Evolutionary conservation across 2,329 filamentous ascomycete genomes (phyloP).

Genomic region (Arachnomyces sp.): DNA sequence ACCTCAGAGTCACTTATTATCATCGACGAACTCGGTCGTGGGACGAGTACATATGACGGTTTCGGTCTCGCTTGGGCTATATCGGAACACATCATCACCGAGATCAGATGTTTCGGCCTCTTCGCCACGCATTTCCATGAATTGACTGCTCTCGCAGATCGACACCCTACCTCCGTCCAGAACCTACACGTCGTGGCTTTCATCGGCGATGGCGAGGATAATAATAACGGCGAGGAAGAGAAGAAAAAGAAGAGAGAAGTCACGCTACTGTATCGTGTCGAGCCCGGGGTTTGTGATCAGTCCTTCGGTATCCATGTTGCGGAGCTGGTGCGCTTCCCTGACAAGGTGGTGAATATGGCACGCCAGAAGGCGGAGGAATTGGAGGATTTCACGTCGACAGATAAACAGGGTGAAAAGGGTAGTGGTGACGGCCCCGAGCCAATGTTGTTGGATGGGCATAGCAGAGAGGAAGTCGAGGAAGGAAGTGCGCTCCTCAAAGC

Average conservation of each 20-base stretch:
- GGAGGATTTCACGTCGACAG: constrained; percentile 65
- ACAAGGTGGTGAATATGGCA: constrained; percentile 98
- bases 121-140: constrained; percentile 99
- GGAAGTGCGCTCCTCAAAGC: constrained; percentile 80
- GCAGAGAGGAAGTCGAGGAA: constrained; percentile 79
- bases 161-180: constrained; percentile 70
- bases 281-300: constrained; percentile 91
- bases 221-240: constrained; percentile 31
- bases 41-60: constrained; percentile 95
- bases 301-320: constrained; percentile 98
- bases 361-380: constrained; percentile 97
- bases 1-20: constrained; percentile 95
- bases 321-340: constrained; percentile 89
- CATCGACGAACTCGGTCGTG: constrained; percentile 93
- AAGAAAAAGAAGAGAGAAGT: constrained; percentile 66
- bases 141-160: constrained; percentile 80
- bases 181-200: constrained; percentile 96
- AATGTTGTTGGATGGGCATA: constrained; percentile 45
- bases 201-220: constrained; percentile 54
- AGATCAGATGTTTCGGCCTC: constrained; percentile 88
- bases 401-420: constrained; percentile 37
- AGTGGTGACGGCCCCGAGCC: constrained; percentile 4
- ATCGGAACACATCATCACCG: constrained; percentile 90
- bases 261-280: constrained; percentile 92
- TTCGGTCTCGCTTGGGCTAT: constrained; percentile 99